Conservation (phyloP, 140 eudicot genomes). For the Erigeron philadelphicus region DNA sequence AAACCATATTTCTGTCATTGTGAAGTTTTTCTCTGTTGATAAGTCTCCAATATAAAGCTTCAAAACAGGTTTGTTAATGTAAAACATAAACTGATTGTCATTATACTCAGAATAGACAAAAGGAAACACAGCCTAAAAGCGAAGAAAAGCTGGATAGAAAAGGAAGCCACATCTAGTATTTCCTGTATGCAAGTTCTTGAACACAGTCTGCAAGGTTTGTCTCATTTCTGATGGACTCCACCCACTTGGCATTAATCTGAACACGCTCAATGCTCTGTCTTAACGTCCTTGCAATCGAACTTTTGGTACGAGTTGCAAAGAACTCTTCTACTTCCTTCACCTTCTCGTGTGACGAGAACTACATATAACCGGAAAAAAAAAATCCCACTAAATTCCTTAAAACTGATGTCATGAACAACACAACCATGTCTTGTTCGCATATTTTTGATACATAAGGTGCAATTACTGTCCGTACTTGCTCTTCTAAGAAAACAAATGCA, state of each 20-base stretch:
- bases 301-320: constrained; percentile 66
- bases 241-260: constrained; percentile 78
- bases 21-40: not conserved
- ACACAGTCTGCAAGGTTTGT: constrained; percentile 52
- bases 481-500: not conserved
- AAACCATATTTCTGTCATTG: too few species aligned
- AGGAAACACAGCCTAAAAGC: constrained; percentile 1
- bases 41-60: not conserved
- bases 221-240: constrained; percentile 58
- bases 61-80: not conserved
- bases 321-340: constrained; percentile 77
- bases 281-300: constrained; percentile 75
- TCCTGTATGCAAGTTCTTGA: constrained; percentile 77
- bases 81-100: not conserved
- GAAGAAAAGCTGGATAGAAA: constrained; percentile 9
- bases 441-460: not conserved
- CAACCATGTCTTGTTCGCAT: not conserved
- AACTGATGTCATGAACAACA: not conserved
- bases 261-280: constrained; percentile 90
- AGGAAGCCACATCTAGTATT: constrained; percentile 35
- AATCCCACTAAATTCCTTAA: not conserved
- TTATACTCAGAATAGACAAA: not conserved
- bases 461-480: not conserved
- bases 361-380: not conserved
- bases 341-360: constrained; percentile 81